Percentiles rank a stretch among this genome's conserved stretches.
phyloP scores from a whole-genome alignment of 1,139 yeast species.

The Insectozyma bohioensis region DNA sequence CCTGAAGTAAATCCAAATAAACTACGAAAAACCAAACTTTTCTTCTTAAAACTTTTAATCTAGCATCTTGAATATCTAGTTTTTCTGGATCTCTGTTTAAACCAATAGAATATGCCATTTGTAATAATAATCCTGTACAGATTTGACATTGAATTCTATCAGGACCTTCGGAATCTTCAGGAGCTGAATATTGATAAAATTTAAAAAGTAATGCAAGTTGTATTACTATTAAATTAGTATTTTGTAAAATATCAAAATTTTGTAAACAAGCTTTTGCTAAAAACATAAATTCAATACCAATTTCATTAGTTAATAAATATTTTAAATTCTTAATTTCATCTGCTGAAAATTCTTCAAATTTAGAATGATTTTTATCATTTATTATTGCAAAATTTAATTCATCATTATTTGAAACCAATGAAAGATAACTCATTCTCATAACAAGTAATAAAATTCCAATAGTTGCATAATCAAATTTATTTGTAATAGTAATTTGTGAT shows the following conservation, averaged over 20 bases:
- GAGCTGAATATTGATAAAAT: slow-evolving; percentile 39
- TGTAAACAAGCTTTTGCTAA: slow-evolving; percentile 24
- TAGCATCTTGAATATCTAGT: no score
- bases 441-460: slow-evolving; percentile 34
- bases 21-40: slow-evolving; percentile 41
- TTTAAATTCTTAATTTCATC: no score
- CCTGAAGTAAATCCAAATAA: slow-evolving; percentile 19
- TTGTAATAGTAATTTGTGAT: slow-evolving; percentile 24
- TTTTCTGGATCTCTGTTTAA: slow-evolving; percentile 44
- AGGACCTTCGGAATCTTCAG: slow-evolving; percentile 46
- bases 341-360: no score
- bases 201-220: slow-evolving; percentile 33
- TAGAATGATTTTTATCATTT: slow-evolving; percentile 28
- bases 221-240: slow-evolving; percentile 29
- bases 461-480: slow-evolving; percentile 32
- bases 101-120: slow-evolving; percentile 45
- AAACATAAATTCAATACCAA: slow-evolving; percentile 26
- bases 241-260: slow-evolving; percentile 33
- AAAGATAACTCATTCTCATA: slow-evolving; percentile 39
- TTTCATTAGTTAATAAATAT: no score
- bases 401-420: slow-evolving; percentile 39
- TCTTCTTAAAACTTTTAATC: slow-evolving; percentile 47
- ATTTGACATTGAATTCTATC: slow-evolving; percentile 44
- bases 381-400: no score
- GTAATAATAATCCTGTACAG: slow-evolving; percentile 36